Evolutionary conservation across 1,139 yeast genomes (phyloP), one percentile per base, ranked within the genome.

Genomic region (Protomyces pachydermus): DNA sequence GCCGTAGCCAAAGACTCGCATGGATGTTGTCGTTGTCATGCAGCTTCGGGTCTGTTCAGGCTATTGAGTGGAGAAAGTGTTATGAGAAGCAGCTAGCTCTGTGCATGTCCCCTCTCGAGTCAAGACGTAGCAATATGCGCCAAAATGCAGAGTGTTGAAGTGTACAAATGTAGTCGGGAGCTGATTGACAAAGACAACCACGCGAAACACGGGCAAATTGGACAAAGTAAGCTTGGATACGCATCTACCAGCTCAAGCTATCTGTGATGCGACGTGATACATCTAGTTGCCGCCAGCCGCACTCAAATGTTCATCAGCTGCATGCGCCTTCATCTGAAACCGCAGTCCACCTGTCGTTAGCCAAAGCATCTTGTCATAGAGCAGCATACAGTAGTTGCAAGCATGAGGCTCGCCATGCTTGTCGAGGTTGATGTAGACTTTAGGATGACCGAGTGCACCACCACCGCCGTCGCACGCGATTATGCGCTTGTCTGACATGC

Each of bases 391-490:
- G 79, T 89, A 89, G 12, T 88, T 88, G 76, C 96, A 88, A 37
- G 88, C 80, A 66, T 83, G 82, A 37, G 88, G 80, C 68, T 84
- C 83, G 34, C 90, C 86, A 73, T 56, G 46, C 42, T 84, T 85
- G 74, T 88, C 96, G 73, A 88, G 81, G 76, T 87, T 88, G 75
- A 89, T 88, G 74, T 78, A 89, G 46, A 89, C 84, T 76, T 86
- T 87, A 60, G 96, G 96, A 74, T 89, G 96, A 25, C 96, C 96
- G 72, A 84, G 85, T 45, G 83, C 82, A 25, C 89, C 90, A 71
- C 80, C 84, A 71, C 89, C 88, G 50, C 96, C 96, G 72, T 87
- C 90, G 74, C 96, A 89, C 23, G 87, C 95, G 1, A 96, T 96
- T 65, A 84, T 75, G 71, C 82, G 81, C 46, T 79, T 80, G 69